Conservation (phyloP, 106 monocot species). For the Acorus gramineus region DNA sequence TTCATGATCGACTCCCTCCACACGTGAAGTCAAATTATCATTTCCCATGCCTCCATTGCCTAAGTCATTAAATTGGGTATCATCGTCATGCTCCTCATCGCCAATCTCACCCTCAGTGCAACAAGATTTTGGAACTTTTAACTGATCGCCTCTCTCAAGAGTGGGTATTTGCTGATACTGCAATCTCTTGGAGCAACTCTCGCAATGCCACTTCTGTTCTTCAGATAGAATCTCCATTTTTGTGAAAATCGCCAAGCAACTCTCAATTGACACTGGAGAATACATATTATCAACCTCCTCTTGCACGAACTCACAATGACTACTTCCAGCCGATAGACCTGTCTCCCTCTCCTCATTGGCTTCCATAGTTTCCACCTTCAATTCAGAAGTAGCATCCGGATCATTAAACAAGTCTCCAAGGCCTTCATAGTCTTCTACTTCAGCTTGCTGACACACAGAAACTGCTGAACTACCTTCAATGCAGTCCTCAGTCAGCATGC, state of each 20-base stretch:
- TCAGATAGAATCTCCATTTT: slow-evolving; percentile 67
- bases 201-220: slow-evolving; percentile 92
- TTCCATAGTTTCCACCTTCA: slow-evolving; percentile 12
- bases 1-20: slow-evolving; percentile 8
- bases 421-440: slow-evolving; percentile 53
- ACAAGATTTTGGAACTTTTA: slow-evolving; percentile 3
- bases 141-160: slow-evolving; percentile 3
- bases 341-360: slow-evolving; percentile 37
- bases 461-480: slow-evolving; percentile 7
- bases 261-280: slow-evolving; percentile 62
- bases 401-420: slow-evolving; percentile 82
- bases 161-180: neutral
- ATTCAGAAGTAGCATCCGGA: slow-evolving; percentile 50
- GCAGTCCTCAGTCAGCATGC: slow-evolving; percentile 1
- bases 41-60: slow-evolving; percentile 3
- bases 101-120: slow-evolving; percentile 5
- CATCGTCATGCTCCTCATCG: slow-evolving; percentile 7
- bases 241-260: slow-evolving; percentile 76
- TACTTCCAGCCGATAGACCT: slow-evolving; percentile 35
- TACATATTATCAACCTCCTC: slow-evolving; percentile 63
- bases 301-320: slow-evolving; percentile 28
- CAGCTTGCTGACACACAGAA: slow-evolving; percentile 21
- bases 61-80: slow-evolving; percentile 5
- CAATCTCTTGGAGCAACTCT: slow-evolving; percentile 56
- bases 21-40: neutral